These are phyloP conservation scores for Corylus americana DNA, from an alignment of 306 rosid species.

Conservation along the genomic window DNA sequence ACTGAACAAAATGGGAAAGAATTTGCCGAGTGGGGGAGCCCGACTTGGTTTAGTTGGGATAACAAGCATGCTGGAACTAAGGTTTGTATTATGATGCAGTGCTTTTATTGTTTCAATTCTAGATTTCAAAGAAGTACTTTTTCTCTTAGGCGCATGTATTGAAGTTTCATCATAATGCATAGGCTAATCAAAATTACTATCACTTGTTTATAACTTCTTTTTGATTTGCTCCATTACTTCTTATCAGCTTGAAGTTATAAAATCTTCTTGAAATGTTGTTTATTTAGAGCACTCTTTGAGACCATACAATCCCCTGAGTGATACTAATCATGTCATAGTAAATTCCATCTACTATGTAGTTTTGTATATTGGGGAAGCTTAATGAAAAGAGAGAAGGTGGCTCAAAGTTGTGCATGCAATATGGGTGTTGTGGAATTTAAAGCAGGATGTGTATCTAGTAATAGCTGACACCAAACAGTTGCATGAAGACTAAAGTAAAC, in stretches of 20 bases:
- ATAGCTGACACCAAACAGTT: background rate
- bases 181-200: background rate
- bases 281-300: background rate
- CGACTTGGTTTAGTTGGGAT: conserved; percentile 80
- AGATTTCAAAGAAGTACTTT: background rate
- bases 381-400: background rate
- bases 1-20: conserved; percentile 44
- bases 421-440: background rate
- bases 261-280: background rate
- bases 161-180: background rate
- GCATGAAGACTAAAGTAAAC: background rate
- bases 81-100: conserved; percentile 25
- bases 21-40: conserved; percentile 50
- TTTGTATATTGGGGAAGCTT: background rate
- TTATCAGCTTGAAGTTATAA: background rate
- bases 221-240: background rate
- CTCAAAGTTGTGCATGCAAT: background rate
- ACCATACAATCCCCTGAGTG: background rate
- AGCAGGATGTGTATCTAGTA: background rate
- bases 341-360: background rate
- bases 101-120: background rate
- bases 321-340: background rate
- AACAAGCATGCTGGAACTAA: conserved; percentile 73
- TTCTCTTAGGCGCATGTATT: background rate
- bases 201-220: background rate